phyloP scores from a whole-genome alignment of 352 stramenopile genomes.

The Globisporangium barbulae region DNA sequence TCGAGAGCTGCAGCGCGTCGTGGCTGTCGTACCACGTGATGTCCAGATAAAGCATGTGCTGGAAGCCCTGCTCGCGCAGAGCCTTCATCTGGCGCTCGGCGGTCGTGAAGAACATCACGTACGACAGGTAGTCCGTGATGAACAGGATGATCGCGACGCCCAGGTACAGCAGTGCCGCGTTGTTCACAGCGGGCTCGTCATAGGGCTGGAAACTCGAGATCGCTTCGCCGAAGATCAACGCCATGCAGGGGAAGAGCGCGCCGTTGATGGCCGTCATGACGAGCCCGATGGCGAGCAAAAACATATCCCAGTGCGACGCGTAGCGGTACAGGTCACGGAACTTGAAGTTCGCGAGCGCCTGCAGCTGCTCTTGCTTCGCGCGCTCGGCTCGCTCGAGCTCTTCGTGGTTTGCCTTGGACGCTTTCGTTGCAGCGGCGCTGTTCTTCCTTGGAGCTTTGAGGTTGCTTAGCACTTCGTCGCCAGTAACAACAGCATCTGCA shows the following conservation, averaged over 20 bases:
- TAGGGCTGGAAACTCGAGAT: conserved; percentile 35
- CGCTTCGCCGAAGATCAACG: conserved; percentile 42
- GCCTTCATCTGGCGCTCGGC: conserved; percentile 48
- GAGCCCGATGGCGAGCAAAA: conserved; percentile 25
- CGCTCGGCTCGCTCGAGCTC: conserved; percentile 1
- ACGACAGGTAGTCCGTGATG: conserved; percentile 27
- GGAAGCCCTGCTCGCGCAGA: conserved; percentile 27
- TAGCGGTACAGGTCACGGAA: conserved; percentile 30
- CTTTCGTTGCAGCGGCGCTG: not conserved
- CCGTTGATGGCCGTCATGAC: conserved; percentile 38
- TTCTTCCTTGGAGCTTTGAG: conserved; percentile 1
- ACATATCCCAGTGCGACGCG: conserved; percentile 27
- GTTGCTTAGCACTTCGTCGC: not conserved
- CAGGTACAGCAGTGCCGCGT: conserved; percentile 27
- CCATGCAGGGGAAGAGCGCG: conserved; percentile 47
- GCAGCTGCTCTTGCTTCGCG: conserved; percentile 3
- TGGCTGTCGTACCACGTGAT: conserved; percentile 50
- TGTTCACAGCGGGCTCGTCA: conserved; percentile 27
- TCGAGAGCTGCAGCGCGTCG: conserved; percentile 41
- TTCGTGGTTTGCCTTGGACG: not conserved
- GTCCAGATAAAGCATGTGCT: conserved; percentile 49
- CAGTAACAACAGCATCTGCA: not conserved
- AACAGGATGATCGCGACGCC: conserved; percentile 33
- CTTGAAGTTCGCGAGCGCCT: not conserved
- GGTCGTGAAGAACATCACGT: conserved; percentile 24